Conservation (phyloP, 2,329 filamentous ascomycete genomes). For the Fusarium luffae region DNA sequence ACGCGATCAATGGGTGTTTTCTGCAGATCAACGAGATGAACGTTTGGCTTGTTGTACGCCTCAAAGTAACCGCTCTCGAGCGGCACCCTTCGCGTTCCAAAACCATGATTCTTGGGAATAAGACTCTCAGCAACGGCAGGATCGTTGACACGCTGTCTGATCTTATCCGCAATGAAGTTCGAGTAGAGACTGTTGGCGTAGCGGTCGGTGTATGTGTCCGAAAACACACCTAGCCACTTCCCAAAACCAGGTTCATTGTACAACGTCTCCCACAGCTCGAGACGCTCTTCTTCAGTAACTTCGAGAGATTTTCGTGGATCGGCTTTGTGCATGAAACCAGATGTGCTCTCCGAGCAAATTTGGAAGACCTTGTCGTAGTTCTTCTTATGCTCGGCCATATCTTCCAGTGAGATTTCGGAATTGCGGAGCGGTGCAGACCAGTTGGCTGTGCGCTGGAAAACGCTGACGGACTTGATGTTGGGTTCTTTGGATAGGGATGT, state of each 20-base stretch:
- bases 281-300: constrained; percentile 9
- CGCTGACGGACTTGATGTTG: constrained; percentile 48
- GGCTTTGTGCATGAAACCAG: constrained; percentile 27
- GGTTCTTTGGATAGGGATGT: constrained; percentile 36
- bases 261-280: constrained; percentile 25
- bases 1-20: constrained; percentile 17
- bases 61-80: constrained; percentile 40
- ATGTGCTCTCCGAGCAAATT: constrained; percentile 12
- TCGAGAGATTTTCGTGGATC: constrained; percentile 33
- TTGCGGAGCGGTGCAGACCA: constrained; percentile 43
- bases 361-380: constrained; percentile 31
- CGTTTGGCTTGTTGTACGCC: constrained; percentile 24
- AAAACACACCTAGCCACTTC: constrained; percentile 34
- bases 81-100: constrained; percentile 23
- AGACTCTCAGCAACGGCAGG: constrained; percentile 17
- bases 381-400: constrained; percentile 22
- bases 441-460: constrained; percentile 47
- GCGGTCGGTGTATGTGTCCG: constrained; percentile 32
- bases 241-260: constrained; percentile 25
- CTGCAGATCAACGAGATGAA: constrained; percentile 27
- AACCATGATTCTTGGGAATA: constrained; percentile 30
- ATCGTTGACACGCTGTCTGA: constrained; percentile 16
- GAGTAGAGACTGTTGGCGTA: constrained; percentile 31
- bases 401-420: constrained; percentile 14
- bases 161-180: constrained; percentile 31